Base-by-base conservation (phyloP, 2,329 filamentous ascomycete genomes). In the Onygenales sp. region DNA sequence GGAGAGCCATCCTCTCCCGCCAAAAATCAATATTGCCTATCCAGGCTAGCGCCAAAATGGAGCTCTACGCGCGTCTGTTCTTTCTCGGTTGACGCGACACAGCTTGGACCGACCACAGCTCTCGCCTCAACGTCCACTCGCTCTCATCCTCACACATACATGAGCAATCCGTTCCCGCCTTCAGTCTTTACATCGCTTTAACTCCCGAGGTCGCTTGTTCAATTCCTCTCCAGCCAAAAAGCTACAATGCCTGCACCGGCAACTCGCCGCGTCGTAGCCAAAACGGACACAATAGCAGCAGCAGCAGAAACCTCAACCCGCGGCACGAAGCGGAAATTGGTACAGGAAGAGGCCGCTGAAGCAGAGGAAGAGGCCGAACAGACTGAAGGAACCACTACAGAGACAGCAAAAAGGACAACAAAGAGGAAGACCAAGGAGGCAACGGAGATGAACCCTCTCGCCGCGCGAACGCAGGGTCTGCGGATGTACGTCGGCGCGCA, bases 401-500 rank as follows among this genome's bases (percentile, higher is more conserved):
- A 61, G 39, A 58, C 62, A 44, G 64, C 63, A 45, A 53, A 60
- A 50, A 49, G 58, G 6, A 66, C 59, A 33, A 80, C 79, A 62
- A 69, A 74, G 11, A 83, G 80, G 64, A 77, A 76, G 41, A 79
- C 82, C 59, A 62, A 64, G 53, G 76, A 79, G 60, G 78, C 75
- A 52, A 72, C 75, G 50, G 76, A 77, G 59, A 71, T 73, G 8
- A 81, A 82, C 75, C 83, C 87, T 0, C 69, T 95, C 1, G 85
- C 83, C 17, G 73, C 77, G 31, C 80, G 93, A 38, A 91, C 89
- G 0, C 71, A 78, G 4, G 81, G 83, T 1, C 75, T 92, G 57
- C 84, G 85, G 66, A 87, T 96, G 79, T 85, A 87, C 63, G 85
- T 98, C 53, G 93, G 93, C 13, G 93, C 93, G 0, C 93, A 98